phyloP scores from a whole-genome alignment of 331 rosid species.

The Cucumis variabilis region DNA sequence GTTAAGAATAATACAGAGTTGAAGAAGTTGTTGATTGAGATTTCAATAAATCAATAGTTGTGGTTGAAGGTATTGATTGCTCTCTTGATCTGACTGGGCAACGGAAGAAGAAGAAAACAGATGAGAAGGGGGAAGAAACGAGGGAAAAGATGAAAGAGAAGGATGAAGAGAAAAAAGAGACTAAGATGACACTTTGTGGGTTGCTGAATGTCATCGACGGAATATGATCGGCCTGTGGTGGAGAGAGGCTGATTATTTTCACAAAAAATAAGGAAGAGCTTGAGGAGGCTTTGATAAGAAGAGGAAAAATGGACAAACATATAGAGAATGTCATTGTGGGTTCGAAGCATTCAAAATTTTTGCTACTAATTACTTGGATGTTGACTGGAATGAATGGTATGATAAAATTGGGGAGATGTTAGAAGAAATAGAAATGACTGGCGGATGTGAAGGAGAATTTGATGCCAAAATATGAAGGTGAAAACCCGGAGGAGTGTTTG shows the following conservation, averaged over 20 bases:
- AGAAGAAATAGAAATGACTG: slow-evolving; percentile 47
- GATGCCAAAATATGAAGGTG: slow-evolving; percentile 49
- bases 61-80: slow-evolving; percentile 76
- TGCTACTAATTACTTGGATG: slow-evolving; percentile 48
- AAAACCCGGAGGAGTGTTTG: slow-evolving; percentile 42
- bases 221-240: too few species aligned
- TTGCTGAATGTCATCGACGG: too few species aligned
- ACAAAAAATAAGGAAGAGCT: slow-evolving; percentile 65
- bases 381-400: slow-evolving; percentile 41
- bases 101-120: slow-evolving; percentile 44
- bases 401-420: slow-evolving; percentile 37
- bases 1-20: slow-evolving; percentile 60
- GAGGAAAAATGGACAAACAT: slow-evolving; percentile 69
- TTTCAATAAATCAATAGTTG: slow-evolving; percentile 52
- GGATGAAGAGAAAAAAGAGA: slow-evolving; percentile 29
- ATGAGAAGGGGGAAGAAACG: not conserved
- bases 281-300: slow-evolving; percentile 58
- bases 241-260: slow-evolving; percentile 51
- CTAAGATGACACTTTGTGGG: slow-evolving; percentile 65
- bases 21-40: slow-evolving; percentile 51
- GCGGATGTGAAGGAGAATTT: slow-evolving; percentile 70
- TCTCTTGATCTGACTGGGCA: slow-evolving; percentile 70
- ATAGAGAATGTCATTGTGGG: slow-evolving; percentile 54
- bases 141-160: not conserved
- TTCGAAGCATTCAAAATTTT: slow-evolving; percentile 56